Base-by-base conservation (phyloP, 2,329 filamentous ascomycete genomes). In the Cadophora gregata region DNA sequence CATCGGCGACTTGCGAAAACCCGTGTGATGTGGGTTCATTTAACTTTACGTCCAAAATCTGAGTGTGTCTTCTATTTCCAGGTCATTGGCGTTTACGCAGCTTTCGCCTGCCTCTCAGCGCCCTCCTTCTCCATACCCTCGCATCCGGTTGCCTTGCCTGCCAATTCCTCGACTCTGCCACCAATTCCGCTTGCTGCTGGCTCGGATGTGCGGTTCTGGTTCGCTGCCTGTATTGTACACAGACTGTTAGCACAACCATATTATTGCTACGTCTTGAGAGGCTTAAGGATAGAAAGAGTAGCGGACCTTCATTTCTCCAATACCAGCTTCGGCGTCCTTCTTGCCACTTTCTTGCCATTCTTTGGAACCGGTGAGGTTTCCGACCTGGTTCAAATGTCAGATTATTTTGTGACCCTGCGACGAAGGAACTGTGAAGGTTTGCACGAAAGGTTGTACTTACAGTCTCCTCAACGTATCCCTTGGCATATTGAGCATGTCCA, bases 61-160 rank as follows among this genome's bases (percentile, higher is more conserved):
- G n/a, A n/a, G n/a, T n/a, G n/a, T n/a, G n/a, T n/a, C n/a, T n/a
- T n/a, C n/a, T n/a, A n/a, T n/a, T n/a, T n/a, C n/a, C n/a, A n/a
- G n/a, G n/a, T n/a, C n/a, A n/a, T n/a, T n/a, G n/a, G n/a, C n/a
- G n/a, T n/a, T n/a, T n/a, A n/a, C n/a, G n/a, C n/a, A 53, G 66
- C 64, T 55, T 72, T 73, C 24, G 63, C 67, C 68, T 72, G 70
- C 73, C 85, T 88, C 21, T 80, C 82, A 16, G 79, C 81, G 0
- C 88, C 88, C 77, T 90, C 88, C 63, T 83, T 82, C 77, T 85
- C 80, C 90, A 92, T 92, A 0, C 90, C 90, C 77, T 90, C 86
- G 70, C 90, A 92, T 0, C 90, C 89, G 0, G 86, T 84, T 0
- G 85, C 78, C 74, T 85, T 86, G 6, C 90, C 90, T 0, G 87